Evolutionary conservation across 257 asterid genomes (phyloP), one percentile per base, ranked within the genome.

Genomic region (Penstemon eatonii): DNA sequence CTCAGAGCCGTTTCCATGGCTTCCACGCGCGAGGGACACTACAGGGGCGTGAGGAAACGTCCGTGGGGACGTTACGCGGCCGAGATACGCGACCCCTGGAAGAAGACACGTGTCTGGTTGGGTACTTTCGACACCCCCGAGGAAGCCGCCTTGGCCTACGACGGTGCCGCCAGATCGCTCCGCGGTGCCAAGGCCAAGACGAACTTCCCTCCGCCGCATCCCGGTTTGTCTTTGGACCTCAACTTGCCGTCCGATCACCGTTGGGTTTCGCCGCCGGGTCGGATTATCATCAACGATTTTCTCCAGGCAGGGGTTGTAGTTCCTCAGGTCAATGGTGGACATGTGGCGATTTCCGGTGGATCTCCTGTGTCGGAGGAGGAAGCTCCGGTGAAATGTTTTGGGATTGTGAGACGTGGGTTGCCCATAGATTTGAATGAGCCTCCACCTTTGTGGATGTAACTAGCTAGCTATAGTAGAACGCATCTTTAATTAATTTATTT

Each of bases 21-120:
- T 36, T 84, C 98, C 3, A 56, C 89, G 51, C 96, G 97, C 37
- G 96, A 88, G 73, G 96, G 90, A 10, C 99, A 89, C 89, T 90
- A 85, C 85, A 75, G 99, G 65, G 99, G 97, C 5, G 99, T 93
- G 2, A 38, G 99, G 42, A 93, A 93, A 87, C 94, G 97, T 10
- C 99, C 97, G 0, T 93, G 99, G 99, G 98, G 98, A 15, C 96
- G 98, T 7, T 93, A 93, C 81, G 98, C 98, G 3, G 98, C 98
- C 7, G 98, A 93, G 64, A 93, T 93, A 45, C 97, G 98, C 10
- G 98, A 93, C 81, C 98, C 98, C 0, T 90, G 95, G 98, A 93
- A 90, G 87, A 93, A 93, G 64, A 90, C 98, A 3, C 85, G 98
- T 1, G 98, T 93, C 9, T 93, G 99, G 99, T 66, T 93, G 6